These are phyloP conservation scores for Cytospora schulzeri DNA, from an alignment of 2,329 filamentous ascomycete species.

Conservation along the genomic window DNA sequence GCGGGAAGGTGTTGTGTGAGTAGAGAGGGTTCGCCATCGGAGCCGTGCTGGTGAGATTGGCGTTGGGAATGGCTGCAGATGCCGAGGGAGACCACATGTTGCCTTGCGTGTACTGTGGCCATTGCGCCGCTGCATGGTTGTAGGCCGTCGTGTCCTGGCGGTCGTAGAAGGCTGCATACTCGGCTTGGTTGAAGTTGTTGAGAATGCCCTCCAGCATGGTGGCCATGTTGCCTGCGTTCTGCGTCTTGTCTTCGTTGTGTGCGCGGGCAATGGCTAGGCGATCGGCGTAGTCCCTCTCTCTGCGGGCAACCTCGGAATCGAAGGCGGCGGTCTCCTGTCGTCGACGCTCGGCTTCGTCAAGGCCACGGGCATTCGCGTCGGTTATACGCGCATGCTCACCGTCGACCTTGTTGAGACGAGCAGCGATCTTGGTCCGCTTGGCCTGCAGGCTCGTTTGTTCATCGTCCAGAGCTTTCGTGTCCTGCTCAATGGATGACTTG, in stretches of 20 bases:
- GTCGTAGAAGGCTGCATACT: conserved; percentile 40
- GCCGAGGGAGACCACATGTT: conserved; percentile 26
- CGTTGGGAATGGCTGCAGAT: conserved; percentile 18
- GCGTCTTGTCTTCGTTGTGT: conserved; percentile 43
- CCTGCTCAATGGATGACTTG: conserved; percentile 64
- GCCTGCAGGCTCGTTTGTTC: conserved; percentile 65
- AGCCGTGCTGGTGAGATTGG: conserved; percentile 31
- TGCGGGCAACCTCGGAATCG: conserved; percentile 48
- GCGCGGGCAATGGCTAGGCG: conserved; percentile 42
- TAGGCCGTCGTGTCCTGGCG: conserved; percentile 33
- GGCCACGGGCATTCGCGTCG: conserved; percentile 66
- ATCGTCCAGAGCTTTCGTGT: conserved; percentile 63
- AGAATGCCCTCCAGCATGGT: conserved; percentile 44
- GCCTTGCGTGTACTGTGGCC: conserved; percentile 27
- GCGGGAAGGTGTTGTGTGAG: conserved; percentile 37
- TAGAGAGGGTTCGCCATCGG: conserved; percentile 39
- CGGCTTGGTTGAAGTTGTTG: conserved; percentile 46
- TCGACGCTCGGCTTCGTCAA: conserved; percentile 64
- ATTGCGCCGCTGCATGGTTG: conserved; percentile 23
- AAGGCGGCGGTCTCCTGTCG: conserved; percentile 53
- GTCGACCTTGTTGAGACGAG: conserved; percentile 71
- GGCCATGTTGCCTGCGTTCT: conserved; percentile 41
- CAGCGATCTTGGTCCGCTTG: conserved; percentile 72
- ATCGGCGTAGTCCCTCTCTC: conserved; percentile 48
- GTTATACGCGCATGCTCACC: conserved; percentile 71